Conservation (phyloP, 169 alveolate species). For the Perkinsus chesapeaki region DNA sequence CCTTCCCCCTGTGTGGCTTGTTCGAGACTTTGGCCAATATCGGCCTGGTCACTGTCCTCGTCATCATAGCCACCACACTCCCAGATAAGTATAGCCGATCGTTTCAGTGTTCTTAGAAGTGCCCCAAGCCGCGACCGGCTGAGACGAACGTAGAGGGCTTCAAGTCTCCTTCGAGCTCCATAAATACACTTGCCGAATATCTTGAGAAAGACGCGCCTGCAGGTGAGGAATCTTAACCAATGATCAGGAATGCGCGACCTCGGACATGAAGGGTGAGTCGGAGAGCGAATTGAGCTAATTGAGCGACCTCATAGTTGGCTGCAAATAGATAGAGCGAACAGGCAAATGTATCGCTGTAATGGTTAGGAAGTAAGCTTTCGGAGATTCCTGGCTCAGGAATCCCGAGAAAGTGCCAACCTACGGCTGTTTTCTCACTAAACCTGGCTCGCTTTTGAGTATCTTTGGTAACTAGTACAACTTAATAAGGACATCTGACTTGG, state of each 20-base stretch:
- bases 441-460: too few species aligned
- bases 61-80: neutral
- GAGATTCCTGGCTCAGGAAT: too few species aligned
- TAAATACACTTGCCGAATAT: neutral
- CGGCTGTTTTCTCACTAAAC: too few species aligned
- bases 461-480: neutral
- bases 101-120: neutral
- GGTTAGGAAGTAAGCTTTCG: too few species aligned
- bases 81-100: neutral
- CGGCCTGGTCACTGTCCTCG: neutral
- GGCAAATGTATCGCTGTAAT: too few species aligned
- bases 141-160: neutral
- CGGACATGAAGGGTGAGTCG: neutral
- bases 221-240: neutral
- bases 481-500: too few species aligned
- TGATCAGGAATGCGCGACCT: neutral
- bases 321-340: too few species aligned
- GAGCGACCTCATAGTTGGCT: too few species aligned
- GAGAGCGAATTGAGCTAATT: neutral
- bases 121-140: neutral
- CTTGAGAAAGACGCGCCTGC: neutral
- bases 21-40: neutral
- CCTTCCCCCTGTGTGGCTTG: neutral
- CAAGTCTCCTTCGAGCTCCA: neutral
- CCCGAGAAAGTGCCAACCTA: too few species aligned